Evolutionary conservation across 75 land plant genomes (phyloP).

Genomic region (Sequoia sempervirens): DNA sequence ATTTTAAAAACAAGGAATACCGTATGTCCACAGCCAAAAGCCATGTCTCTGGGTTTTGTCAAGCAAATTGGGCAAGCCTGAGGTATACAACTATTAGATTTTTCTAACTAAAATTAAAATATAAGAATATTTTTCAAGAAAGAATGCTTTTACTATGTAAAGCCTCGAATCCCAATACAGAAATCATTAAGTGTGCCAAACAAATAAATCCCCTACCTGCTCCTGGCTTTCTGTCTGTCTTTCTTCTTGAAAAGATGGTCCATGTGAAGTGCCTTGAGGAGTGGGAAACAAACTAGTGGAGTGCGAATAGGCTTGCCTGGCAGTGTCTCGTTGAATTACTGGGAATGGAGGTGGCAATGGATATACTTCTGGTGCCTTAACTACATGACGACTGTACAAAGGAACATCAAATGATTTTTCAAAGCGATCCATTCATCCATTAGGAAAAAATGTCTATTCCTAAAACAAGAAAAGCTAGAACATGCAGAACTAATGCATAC

Average conservation of each 20-base stretch:
- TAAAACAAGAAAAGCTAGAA: background rate
- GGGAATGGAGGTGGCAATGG: slow-evolving; percentile 4
- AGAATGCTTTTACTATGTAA: background rate
- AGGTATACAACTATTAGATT: background rate
- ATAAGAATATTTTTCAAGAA: background rate
- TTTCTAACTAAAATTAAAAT: background rate
- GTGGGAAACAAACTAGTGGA: background rate
- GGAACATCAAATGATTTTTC: background rate
- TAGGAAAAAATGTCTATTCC: background rate
- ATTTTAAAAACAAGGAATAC: slow-evolving; percentile 7
- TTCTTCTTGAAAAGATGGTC: background rate
- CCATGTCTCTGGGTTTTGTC: slow-evolving; percentile 48
- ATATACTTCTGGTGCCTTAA: background rate
- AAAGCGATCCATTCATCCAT: background rate
- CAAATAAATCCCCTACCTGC: background rate
- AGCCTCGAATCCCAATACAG: background rate
- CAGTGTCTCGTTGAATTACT: slow-evolving; percentile 6
- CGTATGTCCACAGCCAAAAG: slow-evolving; percentile 74
- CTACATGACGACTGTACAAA: background rate
- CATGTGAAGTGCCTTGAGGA: background rate
- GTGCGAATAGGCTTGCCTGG: background rate
- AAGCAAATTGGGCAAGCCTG: slow-evolving; percentile 60
- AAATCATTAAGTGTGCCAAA: background rate
- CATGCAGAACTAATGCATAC: slow-evolving; percentile 23
- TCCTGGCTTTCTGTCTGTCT: background rate